Evolutionary conservation across 441 rosid species (phyloP).

Genomic region (Hypseocharis bilobata): DNA sequence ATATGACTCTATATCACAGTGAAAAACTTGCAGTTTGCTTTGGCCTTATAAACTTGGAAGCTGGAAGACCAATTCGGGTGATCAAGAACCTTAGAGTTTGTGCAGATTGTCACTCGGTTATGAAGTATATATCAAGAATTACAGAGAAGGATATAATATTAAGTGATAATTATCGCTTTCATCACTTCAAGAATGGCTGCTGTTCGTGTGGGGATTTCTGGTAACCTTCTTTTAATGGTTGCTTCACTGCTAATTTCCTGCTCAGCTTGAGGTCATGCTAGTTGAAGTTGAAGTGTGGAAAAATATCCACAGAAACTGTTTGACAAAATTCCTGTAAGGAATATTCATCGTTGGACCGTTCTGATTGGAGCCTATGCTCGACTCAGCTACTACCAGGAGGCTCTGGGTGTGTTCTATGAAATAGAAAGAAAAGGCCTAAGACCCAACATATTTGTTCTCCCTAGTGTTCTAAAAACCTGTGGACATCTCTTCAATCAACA

Average conservation of each 20-base stretch:
- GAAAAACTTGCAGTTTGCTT: slow-evolving; percentile 29
- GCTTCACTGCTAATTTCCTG: not conserved
- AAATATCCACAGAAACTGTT: slow-evolving; percentile 42
- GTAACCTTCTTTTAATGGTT: slow-evolving; percentile 6
- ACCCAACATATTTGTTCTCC: slow-evolving; percentile 47
- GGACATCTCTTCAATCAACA: slow-evolving; percentile 38
- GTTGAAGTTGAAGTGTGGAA: no score
- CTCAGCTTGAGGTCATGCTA: no score
- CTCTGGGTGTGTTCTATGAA: slow-evolving; percentile 33
- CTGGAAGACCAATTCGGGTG: slow-evolving; percentile 20
- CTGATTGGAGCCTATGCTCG: slow-evolving; percentile 49
- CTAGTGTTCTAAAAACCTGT: slow-evolving; percentile 66
- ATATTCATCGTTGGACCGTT: slow-evolving; percentile 37
- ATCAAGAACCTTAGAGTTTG: slow-evolving; percentile 29
- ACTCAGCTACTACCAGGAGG: slow-evolving; percentile 40
- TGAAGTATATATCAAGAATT: slow-evolving; percentile 19
- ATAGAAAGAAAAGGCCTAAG: slow-evolving; percentile 43
- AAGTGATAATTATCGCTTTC: slow-evolving; percentile 27
- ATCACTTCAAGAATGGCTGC: slow-evolving; percentile 25
- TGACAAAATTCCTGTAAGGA: slow-evolving; percentile 44
- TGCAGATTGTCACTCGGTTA: slow-evolving; percentile 25
- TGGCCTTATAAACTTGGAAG: slow-evolving; percentile 23
- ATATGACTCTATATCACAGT: slow-evolving; percentile 20
- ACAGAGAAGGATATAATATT: slow-evolving; percentile 18
- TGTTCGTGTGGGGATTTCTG: slow-evolving; percentile 29